phyloP scores from a whole-genome alignment of 495 filamentous ascomycete genomes.

The Echria macrotheca region DNA sequence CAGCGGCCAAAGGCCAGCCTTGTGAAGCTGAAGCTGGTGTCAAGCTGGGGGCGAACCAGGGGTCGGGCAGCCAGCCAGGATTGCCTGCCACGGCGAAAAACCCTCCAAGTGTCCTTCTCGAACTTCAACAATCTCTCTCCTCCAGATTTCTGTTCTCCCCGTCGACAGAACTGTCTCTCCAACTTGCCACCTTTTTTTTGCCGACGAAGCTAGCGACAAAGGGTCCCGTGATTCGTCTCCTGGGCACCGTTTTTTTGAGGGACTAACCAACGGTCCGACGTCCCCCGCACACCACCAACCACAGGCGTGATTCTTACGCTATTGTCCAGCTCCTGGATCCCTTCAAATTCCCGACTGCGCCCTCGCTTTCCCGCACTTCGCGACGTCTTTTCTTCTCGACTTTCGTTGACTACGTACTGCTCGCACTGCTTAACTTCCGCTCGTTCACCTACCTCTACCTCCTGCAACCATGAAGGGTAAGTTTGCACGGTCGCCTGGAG shows the following conservation, averaged over 20 bases:
- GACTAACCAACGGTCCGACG: no score
- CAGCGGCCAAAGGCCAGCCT: slow-evolving; percentile 9
- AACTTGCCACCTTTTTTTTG: neutral
- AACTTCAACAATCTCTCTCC: neutral
- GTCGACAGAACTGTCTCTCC: neutral
- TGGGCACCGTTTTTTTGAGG: no score
- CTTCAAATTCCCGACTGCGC: no score
- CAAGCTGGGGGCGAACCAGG: neutral
- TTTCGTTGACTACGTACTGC: slow-evolving; percentile 24
- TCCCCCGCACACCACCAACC: no score
- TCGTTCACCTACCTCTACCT: slow-evolving; percentile 13
- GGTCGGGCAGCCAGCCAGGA: neutral
- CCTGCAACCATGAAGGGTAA: slow-evolving; percentile 49
- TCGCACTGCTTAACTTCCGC: slow-evolving; percentile 10
- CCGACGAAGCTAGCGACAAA: no score
- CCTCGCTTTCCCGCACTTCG: no score
- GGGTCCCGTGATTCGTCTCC: no score
- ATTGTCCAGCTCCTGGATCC: no score
- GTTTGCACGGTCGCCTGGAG: no score
- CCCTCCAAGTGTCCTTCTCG: slow-evolving; percentile 15
- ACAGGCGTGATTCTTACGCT: no score
- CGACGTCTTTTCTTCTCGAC: slow-evolving; percentile 25
- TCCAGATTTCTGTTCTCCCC: neutral
- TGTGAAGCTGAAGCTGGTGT: slow-evolving; percentile 10
- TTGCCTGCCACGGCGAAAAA: slow-evolving; percentile 5